Evolutionary conservation across 2,329 filamentous ascomycete genomes (phyloP).

Genomic region (Hypoxylon sp.): DNA sequence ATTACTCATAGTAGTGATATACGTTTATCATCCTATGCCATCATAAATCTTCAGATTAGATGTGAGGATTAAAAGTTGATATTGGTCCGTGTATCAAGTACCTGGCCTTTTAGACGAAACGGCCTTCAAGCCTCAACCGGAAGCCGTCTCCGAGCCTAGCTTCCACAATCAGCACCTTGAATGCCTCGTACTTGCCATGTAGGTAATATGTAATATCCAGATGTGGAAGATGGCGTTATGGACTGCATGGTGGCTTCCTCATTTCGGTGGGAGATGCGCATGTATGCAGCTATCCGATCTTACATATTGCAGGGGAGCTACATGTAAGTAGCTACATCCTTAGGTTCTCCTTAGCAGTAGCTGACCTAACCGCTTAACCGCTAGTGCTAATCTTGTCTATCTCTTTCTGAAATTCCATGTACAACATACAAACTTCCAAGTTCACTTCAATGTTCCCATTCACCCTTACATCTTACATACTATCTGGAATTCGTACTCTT

Average conservation of each 20-base stretch:
- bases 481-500: constrained; percentile 23
- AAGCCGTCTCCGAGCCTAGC: constrained; percentile 31
- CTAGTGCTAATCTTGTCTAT: constrained; percentile 13
- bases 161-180: constrained; percentile 13
- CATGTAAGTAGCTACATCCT: not conserved
- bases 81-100: constrained; percentile 1
- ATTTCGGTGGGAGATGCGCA: constrained; percentile 6
- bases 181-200: not conserved
- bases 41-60: constrained; percentile 11
- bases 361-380: not conserved
- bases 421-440: constrained; percentile 5
- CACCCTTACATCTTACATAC: constrained; percentile 9
- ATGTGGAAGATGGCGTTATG: constrained; percentile 27
- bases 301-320: constrained; percentile 5
- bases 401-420: too few relatives aligned
- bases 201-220: constrained; percentile 12
- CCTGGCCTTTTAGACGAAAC: constrained; percentile 40
- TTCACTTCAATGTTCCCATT: constrained; percentile 1
- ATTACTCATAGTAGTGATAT: not conserved
- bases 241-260: constrained; percentile 21
- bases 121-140: constrained; percentile 33
- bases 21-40: too few relatives aligned
- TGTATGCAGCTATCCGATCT: constrained; percentile 27
- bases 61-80: constrained; percentile 2
- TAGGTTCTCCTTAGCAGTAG: constrained; percentile 9